Percentiles rank a stretch among this genome's conserved stretches.
phyloP scores from a whole-genome alignment of 163 green algal genomes.

The Chlamydomonas reinhardtii region DNA sequence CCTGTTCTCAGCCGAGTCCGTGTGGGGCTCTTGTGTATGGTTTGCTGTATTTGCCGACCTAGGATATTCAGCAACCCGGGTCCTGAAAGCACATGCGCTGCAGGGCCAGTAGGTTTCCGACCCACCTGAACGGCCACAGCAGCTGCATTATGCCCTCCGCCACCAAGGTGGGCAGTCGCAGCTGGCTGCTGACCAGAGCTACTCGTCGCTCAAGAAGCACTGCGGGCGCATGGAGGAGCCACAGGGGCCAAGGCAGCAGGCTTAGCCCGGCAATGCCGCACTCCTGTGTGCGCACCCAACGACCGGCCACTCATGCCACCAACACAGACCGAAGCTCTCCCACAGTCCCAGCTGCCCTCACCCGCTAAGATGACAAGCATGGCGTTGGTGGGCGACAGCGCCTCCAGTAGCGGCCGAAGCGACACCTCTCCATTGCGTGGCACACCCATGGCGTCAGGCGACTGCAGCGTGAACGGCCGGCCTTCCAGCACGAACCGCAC shows the following conservation, averaged over 20 bases:
- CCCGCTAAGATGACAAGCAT: conserved; percentile 55
- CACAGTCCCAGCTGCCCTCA: neutral
- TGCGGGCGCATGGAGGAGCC: neutral
- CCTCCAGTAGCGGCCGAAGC: conserved; percentile 55
- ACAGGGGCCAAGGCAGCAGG: too few species aligned
- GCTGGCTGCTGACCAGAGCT: conserved; percentile 50
- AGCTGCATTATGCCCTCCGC: conserved; percentile 65
- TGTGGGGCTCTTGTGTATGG: too few species aligned
- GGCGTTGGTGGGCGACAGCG: conserved; percentile 49
- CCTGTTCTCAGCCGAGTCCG: too few species aligned
- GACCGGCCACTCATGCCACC: too few species aligned
- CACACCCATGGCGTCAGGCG: neutral
- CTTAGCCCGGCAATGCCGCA: too few species aligned
- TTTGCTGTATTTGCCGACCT: too few species aligned
- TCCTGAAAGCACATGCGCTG: too few species aligned
- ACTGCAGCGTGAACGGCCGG: neutral
- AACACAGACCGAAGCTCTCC: too few species aligned
- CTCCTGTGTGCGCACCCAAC: too few species aligned
- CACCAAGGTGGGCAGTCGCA: conserved; percentile 62
- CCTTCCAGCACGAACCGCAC: conserved; percentile 31
- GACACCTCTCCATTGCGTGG: conserved; percentile 48
- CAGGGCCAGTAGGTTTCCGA: too few species aligned
- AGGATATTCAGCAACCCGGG: too few species aligned
- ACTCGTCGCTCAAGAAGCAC: conserved; percentile 67
- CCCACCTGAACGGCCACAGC: conserved; percentile 67